phyloP scores from a whole-genome alignment of 2,329 filamentous ascomycete species.

The Hymenoscyphus linearis region DNA sequence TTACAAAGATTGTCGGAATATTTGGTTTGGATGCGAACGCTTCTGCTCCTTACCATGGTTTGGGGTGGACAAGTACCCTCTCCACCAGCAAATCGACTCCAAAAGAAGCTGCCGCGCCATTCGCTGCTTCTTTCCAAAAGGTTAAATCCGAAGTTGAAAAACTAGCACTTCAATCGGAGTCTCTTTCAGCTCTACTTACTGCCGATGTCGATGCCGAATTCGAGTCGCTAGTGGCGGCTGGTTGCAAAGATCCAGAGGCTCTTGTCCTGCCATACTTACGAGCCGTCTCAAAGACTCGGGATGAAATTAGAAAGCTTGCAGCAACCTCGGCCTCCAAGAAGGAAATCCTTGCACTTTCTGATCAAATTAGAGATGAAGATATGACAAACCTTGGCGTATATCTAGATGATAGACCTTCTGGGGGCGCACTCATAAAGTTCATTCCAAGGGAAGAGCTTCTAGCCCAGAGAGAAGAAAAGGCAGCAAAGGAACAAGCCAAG shows the following conservation, averaged over 20 bases:
- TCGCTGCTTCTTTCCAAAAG: slow-evolving; percentile 40
- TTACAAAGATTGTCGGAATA: slow-evolving; percentile 78
- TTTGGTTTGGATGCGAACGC: slow-evolving; percentile 71
- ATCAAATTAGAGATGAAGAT: slow-evolving; percentile 73
- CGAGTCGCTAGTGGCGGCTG: slow-evolving; percentile 38
- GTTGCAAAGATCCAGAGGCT: slow-evolving; percentile 47
- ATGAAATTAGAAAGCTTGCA: slow-evolving; percentile 55
- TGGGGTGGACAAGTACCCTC: slow-evolving; percentile 48
- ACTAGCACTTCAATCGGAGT: slow-evolving; percentile 44
- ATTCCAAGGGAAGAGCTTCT: slow-evolving; percentile 52
- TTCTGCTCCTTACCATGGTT: slow-evolving; percentile 47
- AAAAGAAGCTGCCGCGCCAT: slow-evolving; percentile 42
- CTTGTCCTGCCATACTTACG: slow-evolving; percentile 52
- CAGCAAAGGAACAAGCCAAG: slow-evolving; percentile 57
- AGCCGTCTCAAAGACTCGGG: slow-evolving; percentile 51
- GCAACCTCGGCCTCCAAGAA: slow-evolving; percentile 53
- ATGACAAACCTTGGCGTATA: slow-evolving; percentile 81
- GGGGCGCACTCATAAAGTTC: slow-evolving; percentile 68
- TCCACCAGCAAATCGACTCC: slow-evolving; percentile 37
- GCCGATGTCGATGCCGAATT: slow-evolving; percentile 44
- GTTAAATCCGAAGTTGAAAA: slow-evolving; percentile 42
- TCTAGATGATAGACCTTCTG: slow-evolving; percentile 71
- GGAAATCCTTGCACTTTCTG: slow-evolving; percentile 70
- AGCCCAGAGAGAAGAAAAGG: slow-evolving; percentile 54
- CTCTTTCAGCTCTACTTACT: slow-evolving; percentile 39